Base-by-base conservation (phyloP, 495 filamentous ascomycete genomes). In the Lepraria neglecta region DNA sequence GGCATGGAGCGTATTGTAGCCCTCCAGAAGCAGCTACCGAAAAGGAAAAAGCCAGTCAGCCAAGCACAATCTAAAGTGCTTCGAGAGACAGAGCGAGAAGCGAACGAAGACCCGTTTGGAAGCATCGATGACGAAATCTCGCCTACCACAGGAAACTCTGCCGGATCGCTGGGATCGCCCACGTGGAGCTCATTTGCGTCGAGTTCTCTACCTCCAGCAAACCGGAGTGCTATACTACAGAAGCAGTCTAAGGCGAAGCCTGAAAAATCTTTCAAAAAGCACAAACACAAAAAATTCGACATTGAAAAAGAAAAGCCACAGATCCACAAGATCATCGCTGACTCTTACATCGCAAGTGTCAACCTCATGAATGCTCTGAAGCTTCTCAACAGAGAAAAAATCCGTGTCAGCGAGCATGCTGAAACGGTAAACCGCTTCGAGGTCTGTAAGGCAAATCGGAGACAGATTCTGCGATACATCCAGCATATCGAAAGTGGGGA, bases 301-400 rank as follows among this genome's bases (percentile, higher is more conserved):
- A 77, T 97, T 2, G 91, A 95, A 61, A 88, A 83, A 45, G 92
- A 98, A 71, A 92, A 91, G 69, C 87, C 87, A 1, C 78, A 87
- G 33, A 88, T 99, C 72, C 82, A 95, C 54, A 82, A 84, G 57
- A 82, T 85, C 21, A 87, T 97, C 43, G 95, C 92, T 3, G 87
- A 90, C 19, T 82, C 91, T 1, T 89, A 88, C 0, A 87, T 97
- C 28, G 88, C 92, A 11, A 87, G 91, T 45, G 97, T 90, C 0
- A 96, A 97, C 71, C 78, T 99, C 44, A 80, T 84, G 67, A 99
- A 99, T 73, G 84, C 87, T 21, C 78, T 99, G 17, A 91, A 91
- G 64, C 84, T 88, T 46, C 90, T 97, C 70, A 97, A 97, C 69
- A 84, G 95, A 42, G 95, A 97, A 72, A 84, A 79, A 40, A 84